Evolutionary conservation across 2,329 filamentous ascomycete species (phyloP).

Genomic region (Pestalotiopsis sp.): DNA sequence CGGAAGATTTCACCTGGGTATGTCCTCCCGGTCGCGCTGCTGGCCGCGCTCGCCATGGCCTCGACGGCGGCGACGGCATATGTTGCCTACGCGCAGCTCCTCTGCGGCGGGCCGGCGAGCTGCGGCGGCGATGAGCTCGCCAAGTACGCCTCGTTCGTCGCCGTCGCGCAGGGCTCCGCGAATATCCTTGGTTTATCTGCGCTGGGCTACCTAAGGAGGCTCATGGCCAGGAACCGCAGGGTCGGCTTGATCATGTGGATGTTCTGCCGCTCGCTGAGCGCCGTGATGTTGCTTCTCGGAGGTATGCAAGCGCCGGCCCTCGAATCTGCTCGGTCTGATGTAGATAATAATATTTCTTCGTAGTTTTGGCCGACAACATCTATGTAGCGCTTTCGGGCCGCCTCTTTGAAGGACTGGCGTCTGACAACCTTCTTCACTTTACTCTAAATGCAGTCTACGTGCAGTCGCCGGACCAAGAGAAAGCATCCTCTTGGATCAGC

Average conservation of each 20-base stretch:
- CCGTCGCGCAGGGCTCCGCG: background rate
- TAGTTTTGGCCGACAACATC: constrained; percentile 13
- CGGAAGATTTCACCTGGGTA: too few relatives aligned
- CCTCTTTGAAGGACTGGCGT: constrained; percentile 21
- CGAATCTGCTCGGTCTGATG: background rate
- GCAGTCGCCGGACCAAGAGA: background rate
- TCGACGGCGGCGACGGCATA: constrained; percentile 2
- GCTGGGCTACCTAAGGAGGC: background rate
- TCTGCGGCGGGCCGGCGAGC: background rate
- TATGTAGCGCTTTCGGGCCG: constrained; percentile 15
- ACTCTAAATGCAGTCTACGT: constrained; percentile 17
- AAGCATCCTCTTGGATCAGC: constrained; percentile 15
- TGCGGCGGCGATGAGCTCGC: background rate
- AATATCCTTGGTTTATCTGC: background rate
- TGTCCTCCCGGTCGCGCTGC: constrained; percentile 2
- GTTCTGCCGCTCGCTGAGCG: background rate
- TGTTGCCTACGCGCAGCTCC: background rate
- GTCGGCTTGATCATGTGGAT: background rate
- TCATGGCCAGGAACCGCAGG: background rate
- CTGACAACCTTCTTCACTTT: constrained; percentile 22
- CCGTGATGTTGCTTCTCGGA: background rate
- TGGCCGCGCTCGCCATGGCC: constrained; percentile 1
- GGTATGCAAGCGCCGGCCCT: background rate
- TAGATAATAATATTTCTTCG: background rate
- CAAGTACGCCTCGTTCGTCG: background rate